Base-by-base conservation (phyloP, 305 asterid species). In the Fraxinus dipetala region DNA sequence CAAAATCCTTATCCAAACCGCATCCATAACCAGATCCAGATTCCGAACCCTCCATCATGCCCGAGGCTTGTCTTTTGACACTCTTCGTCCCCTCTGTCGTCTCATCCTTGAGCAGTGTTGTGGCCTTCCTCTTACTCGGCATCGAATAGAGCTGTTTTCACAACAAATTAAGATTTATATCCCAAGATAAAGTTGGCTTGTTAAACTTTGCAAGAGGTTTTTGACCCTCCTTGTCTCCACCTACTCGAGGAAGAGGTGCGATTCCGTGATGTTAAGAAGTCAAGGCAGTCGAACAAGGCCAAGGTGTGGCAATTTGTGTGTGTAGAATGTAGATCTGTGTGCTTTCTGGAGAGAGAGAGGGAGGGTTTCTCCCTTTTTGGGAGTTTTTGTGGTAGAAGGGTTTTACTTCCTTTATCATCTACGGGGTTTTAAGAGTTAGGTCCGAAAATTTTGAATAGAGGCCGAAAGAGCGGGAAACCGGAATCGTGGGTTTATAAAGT, bases 81-180 rank as follows among this genome's bases (percentile, higher is more conserved):
- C 3, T 73, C 16, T 8, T 22, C 18, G 43, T 83, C 24, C 75
- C 84, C 45, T 4, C 74, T 11, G 72, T 35, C 78, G 76, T 74
- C 48, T 20, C 36, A 20, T 76, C 84, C 75, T 11, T 76, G 67
- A 7, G 77, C 38, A 34, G 70, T 11, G 86, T 18, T 0, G 43
- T 45, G 32, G 86, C 82, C 38, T 78, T 78, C 79, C 87, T 81
- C 82, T 84, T 83, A 0, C 2, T 77, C 82, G 85, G 82, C 90
- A 87, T 87, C 35, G 34, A 13, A 69, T 4, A 69, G 20, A 69
- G 36, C 10, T 11, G 75, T 26, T 30, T 13, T 69, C 38, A 69
- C 36, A 26, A 30, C 75, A 26, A 69, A 26, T 67, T 30, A 26
- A 69, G 35, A 10, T 67, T 11, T 26, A 7, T 28, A 28, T 26